Percentiles rank a stretch among this genome's conserved stretches.
These are phyloP conservation scores for Dactylellina cionopaga DNA, from an alignment of 2,329 filamentous ascomycete species.

Conservation along the genomic window DNA sequence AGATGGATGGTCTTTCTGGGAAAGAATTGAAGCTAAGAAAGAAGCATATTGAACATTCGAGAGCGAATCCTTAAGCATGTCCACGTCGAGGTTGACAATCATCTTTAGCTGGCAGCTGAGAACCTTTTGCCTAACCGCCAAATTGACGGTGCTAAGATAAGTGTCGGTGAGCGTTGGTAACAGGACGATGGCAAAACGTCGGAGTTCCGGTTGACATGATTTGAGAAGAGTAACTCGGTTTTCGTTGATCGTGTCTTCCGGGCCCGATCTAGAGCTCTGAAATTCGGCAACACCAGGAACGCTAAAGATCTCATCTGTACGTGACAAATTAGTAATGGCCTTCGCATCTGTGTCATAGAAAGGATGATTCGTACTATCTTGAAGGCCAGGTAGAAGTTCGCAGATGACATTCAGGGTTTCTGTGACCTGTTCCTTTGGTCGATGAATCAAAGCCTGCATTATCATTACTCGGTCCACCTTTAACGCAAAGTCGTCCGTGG, in stretches of 20 bases:
- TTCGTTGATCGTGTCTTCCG: slow-evolving; percentile 71
- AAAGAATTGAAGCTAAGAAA: slow-evolving; percentile 91
- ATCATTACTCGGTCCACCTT: slow-evolving; percentile 97
- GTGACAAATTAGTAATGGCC: slow-evolving; percentile 61
- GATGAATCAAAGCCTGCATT: slow-evolving; percentile 97
- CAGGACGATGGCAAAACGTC: slow-evolving; percentile 89
- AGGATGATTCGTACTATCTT: slow-evolving; percentile 65
- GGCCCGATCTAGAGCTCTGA: slow-evolving; percentile 55
- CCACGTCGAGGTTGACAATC: slow-evolving; percentile 90
- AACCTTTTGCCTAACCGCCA: slow-evolving; percentile 93
- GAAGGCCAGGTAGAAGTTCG: slow-evolving; percentile 83
- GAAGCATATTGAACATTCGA: slow-evolving; percentile 93
- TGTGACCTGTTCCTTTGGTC: slow-evolving; percentile 93
- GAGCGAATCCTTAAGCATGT: slow-evolving; percentile 84
- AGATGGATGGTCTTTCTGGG: slow-evolving; percentile 89
- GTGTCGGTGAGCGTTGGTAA: slow-evolving; percentile 95
- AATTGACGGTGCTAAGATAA: slow-evolving; percentile 96
- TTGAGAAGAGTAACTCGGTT: slow-evolving; percentile 83
- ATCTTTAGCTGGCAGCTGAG: slow-evolving; percentile 96
- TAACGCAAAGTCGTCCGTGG: slow-evolving; percentile 77
- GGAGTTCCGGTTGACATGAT: slow-evolving; percentile 85
- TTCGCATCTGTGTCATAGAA: slow-evolving; percentile 58
- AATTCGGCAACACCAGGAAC: slow-evolving; percentile 59
- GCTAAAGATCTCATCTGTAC: slow-evolving; percentile 64
- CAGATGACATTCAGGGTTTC: slow-evolving; percentile 98